phyloP scores from a whole-genome alignment of 2,329 filamentous ascomycete species.

The Pyricularia sp. region DNA sequence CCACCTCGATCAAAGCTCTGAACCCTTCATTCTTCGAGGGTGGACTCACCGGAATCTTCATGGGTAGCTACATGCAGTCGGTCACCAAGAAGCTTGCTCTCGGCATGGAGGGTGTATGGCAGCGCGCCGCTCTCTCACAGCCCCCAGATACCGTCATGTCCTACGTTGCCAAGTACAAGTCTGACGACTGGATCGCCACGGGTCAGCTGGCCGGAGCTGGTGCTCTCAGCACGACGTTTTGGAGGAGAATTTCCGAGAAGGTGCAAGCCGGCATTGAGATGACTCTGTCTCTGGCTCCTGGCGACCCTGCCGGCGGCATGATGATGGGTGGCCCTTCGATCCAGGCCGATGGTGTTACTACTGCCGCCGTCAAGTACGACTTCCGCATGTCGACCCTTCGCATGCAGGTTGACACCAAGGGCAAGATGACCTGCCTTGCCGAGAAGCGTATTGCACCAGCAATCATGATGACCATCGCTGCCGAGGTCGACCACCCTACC shows the following conservation, averaged over 20 bases:
- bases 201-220: constrained; percentile 83
- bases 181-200: constrained; percentile 82
- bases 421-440: constrained; percentile 81
- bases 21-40: constrained; percentile 93
- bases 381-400: constrained; percentile 93
- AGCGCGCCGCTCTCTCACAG: constrained; percentile 69
- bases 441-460: constrained; percentile 94
- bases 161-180: constrained; percentile 85
- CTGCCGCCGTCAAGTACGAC: constrained; percentile 93
- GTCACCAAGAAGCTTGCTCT: constrained; percentile 77
- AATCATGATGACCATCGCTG: constrained; percentile 87
- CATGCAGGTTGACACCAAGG: constrained; percentile 88
- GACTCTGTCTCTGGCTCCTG: constrained; percentile 68
- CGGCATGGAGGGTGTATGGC: constrained; percentile 88
- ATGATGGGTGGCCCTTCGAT: constrained; percentile 29
- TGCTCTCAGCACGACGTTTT: constrained; percentile 82
- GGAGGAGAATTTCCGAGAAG: constrained; percentile 83
- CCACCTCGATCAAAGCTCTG: constrained; percentile 79
- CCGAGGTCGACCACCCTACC: constrained; percentile 90
- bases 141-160: constrained; percentile 85
- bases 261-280: constrained; percentile 93
- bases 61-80: constrained; percentile 90
- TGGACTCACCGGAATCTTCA: constrained; percentile 85
- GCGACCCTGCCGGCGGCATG: constrained; percentile 12
- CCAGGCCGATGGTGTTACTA: constrained; percentile 78